These are phyloP conservation scores for Hippophae tibetana DNA, from an alignment of 306 rosid genomes.

Conservation along the genomic window DNA sequence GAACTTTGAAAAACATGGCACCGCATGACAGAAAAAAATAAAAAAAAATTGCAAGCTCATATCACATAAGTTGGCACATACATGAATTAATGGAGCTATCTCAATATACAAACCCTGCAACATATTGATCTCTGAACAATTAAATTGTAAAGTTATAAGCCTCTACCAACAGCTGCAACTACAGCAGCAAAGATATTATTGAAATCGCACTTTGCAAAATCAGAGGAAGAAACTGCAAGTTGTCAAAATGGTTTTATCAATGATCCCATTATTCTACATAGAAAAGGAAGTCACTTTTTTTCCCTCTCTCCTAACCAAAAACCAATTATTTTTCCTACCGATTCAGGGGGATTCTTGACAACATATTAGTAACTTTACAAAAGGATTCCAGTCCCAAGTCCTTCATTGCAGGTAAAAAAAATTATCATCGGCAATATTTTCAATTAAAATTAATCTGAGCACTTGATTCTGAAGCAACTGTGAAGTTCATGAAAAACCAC, in stretches of 20 bases:
- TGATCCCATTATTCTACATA: too few species aligned
- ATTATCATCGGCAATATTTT: too few species aligned
- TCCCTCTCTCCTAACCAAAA: neutral
- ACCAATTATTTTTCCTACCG: neutral
- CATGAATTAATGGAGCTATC: neutral
- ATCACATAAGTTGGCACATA: neutral
- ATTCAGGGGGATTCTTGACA: neutral
- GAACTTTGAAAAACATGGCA: too few species aligned
- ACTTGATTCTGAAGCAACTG: too few species aligned
- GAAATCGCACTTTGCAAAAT: neutral
- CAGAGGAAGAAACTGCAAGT: neutral
- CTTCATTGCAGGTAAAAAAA: too few species aligned
- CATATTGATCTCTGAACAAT: neutral
- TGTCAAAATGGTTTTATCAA: neutral
- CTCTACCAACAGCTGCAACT: neutral
- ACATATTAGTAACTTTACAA: neutral
- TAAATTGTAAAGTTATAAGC: neutral
- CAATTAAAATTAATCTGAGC: too few species aligned
- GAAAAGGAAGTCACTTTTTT: too few species aligned
- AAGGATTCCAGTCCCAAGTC: too few species aligned
- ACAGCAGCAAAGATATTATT: neutral
- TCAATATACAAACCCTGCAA: neutral
- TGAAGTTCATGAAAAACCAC: neutral
- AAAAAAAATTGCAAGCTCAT: neutral
- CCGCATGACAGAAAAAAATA: neutral